phyloP scores from a whole-genome alignment of 2,329 filamentous ascomycete species.

The Curvularia hawaiiensis region DNA sequence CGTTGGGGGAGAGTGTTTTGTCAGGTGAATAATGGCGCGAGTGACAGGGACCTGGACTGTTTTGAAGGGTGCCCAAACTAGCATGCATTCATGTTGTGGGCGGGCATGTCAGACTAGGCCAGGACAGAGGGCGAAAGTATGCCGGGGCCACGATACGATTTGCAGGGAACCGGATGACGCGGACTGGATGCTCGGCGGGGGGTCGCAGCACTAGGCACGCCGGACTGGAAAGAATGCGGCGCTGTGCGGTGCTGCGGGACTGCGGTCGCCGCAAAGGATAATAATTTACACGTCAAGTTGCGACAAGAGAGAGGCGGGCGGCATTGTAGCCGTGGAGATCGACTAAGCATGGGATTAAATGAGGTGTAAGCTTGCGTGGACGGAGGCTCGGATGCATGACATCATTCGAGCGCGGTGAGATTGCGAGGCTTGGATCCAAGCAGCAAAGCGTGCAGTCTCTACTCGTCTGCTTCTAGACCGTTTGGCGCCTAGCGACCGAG shows the following conservation, averaged over 20 bases:
- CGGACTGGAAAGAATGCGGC: not conserved
- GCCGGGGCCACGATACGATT: slow-evolving; percentile 18
- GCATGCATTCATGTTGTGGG: slow-evolving; percentile 25
- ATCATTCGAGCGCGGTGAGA: slow-evolving; percentile 29
- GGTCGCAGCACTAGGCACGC: slow-evolving; percentile 19
- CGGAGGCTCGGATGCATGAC: slow-evolving; percentile 34
- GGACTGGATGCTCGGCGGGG: slow-evolving; percentile 27
- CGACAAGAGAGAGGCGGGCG: slow-evolving; percentile 15
- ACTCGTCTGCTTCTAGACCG: slow-evolving; percentile 25
- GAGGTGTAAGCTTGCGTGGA: slow-evolving; percentile 7
- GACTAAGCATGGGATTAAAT: not conserved
- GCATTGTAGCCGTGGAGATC: slow-evolving; percentile 13
- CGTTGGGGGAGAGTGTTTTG: slow-evolving; percentile 26
- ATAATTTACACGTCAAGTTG: slow-evolving; percentile 7
- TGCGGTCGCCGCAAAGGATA: not conserved
- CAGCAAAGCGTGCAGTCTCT: slow-evolving; percentile 25
- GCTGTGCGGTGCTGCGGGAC: not conserved
- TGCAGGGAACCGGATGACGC: slow-evolving; percentile 41
- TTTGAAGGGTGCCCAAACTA: slow-evolving; percentile 30
- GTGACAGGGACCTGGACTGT: slow-evolving; percentile 37
- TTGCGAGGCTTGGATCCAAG: slow-evolving; percentile 11
- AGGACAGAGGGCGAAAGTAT: slow-evolving; percentile 23
- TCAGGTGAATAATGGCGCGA: slow-evolving; percentile 30
- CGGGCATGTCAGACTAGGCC: slow-evolving; percentile 22
- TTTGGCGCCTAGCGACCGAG: slow-evolving; percentile 29